Percentiles rank a stretch among this genome's conserved stretches.
These are phyloP conservation scores for Debaryomycetaceae sp. DNA, from an alignment of 1,139 yeast genomes.

Conservation along the genomic window DNA sequence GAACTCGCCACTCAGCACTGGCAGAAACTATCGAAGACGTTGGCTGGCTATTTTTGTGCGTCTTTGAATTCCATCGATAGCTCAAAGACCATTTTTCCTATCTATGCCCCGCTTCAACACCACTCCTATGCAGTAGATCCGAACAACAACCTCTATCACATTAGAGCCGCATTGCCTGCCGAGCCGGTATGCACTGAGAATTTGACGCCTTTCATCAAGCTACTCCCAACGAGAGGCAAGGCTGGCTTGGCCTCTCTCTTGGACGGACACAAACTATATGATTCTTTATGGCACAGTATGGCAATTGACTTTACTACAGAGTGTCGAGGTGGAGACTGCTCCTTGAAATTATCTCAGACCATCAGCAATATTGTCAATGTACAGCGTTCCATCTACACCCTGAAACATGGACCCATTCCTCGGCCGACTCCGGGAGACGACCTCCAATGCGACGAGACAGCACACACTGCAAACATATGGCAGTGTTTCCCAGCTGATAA, in stretches of 20 bases:
- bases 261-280: constrained; percentile 94
- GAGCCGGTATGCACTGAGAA: constrained; percentile 98
- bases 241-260: constrained; percentile 79
- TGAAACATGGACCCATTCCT: constrained; percentile 59
- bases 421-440: constrained; percentile 61
- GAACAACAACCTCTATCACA: constrained; percentile 35
- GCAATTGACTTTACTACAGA: constrained; percentile 68
- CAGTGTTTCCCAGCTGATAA: constrained; percentile 73
- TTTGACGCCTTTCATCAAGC: constrained; percentile 82
- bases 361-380: constrained; percentile 69
- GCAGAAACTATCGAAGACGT: constrained; percentile 59
- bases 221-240: constrained; percentile 87
- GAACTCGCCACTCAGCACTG: constrained; percentile 54
- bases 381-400: constrained; percentile 52
- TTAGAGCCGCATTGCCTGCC: constrained; percentile 84
- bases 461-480: constrained; percentile 43
- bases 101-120: constrained; percentile 9
- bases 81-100: constrained; percentile 68
- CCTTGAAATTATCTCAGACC: constrained; percentile 52
- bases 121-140: constrained; percentile 10
- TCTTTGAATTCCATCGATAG: constrained; percentile 82
- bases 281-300: constrained; percentile 92
- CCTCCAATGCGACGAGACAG: constrained; percentile 60
- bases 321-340: constrained; percentile 35
- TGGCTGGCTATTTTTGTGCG: constrained; percentile 93